Conservation (phyloP, 768 basidiomycete genomes). For the Holtermannia corniformis region DNA sequence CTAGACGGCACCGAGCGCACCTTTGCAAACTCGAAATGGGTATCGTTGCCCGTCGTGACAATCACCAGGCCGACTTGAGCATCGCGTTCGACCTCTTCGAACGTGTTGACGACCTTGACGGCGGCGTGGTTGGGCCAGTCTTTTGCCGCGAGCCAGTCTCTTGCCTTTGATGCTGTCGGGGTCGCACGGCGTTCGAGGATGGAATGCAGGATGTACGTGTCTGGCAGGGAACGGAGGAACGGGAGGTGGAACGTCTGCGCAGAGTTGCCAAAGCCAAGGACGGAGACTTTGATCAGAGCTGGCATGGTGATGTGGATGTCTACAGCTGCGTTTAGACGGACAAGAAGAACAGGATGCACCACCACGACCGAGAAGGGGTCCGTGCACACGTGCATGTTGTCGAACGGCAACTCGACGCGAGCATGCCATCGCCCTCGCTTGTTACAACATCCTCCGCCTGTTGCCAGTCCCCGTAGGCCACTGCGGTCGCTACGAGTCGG, state of each 20-base stretch:
- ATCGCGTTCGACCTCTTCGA: constrained; percentile 22
- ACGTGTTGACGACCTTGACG: constrained; percentile 21
- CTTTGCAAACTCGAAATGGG: constrained; percentile 26
- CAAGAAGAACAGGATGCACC: too few species aligned
- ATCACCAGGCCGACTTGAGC: constrained; percentile 25
- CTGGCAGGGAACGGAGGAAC: constrained; percentile 46
- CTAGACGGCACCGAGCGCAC: background rate
- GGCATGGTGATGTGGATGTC: background rate
- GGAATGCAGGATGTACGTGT: constrained; percentile 41
- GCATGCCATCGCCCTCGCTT: too few species aligned
- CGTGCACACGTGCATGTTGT: too few species aligned
- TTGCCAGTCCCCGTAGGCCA: too few species aligned
- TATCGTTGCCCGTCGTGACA: constrained; percentile 26
- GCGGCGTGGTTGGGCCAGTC: constrained; percentile 6
- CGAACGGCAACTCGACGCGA: too few species aligned
- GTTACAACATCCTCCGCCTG: too few species aligned
- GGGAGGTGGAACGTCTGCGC: constrained; percentile 73
- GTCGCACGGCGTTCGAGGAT: constrained; percentile 45
- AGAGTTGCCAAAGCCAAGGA: constrained; percentile 66
- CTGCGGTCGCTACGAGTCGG: constrained; percentile 21
- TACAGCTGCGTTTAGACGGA: too few species aligned
- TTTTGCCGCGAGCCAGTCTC: background rate
- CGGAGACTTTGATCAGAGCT: constrained; percentile 52
- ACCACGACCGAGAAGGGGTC: too few species aligned
- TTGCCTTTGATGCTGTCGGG: constrained; percentile 61